Evolutionary conservation across 257 asterid species (phyloP), one percentile per base, ranked within the genome.

Genomic region (Scutellaria galericulata): DNA sequence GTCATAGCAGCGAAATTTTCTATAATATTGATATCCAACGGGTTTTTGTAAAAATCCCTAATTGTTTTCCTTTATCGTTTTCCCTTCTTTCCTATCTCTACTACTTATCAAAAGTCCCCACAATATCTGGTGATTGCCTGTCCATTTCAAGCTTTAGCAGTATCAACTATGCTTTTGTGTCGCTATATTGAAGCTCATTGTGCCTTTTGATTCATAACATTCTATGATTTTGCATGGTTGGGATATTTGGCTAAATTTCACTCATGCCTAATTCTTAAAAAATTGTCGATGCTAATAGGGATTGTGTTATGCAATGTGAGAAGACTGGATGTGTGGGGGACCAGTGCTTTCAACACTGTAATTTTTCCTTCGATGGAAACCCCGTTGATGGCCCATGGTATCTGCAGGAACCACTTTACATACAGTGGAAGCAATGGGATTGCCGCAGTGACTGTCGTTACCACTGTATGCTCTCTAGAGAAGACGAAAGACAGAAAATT

Each of bases 351-450:
- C 91, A 89, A 70, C 94, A 89, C 76, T 92, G 96, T 79, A 90
- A 82, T 77, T 92, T 92, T 83, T 83, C 86, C 72, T 81, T 92
- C 5, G 84, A 77, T 71, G 94, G 84, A 27, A 82, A 81, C 58
- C 73, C 83, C 72, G 74, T 72, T 76, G 94, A 82, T 71, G 96
- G 88, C 50, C 96, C 94, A 64, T 92, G 98, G 96, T 88, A 88
- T 86, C 87, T 88, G 70, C 96, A 92, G 84, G 94, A 92, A 84
- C 98, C 98, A 77, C 92, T 92, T 71, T 89, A 88, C 78, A 44
- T 84, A 46, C 83, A 83, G 74, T 92, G 98, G 96, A 92, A 92
- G 73, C 94, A 81, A 66, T 90, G 96, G 98, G 96, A 90, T 83
- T 88, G 96, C 77, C 88, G 68, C 63, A 79, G 94, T 75, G 94